These are phyloP conservation scores for Phalaenopsis hybrid DNA, from an alignment of 116 monocot species.

Conservation along the genomic window DNA sequence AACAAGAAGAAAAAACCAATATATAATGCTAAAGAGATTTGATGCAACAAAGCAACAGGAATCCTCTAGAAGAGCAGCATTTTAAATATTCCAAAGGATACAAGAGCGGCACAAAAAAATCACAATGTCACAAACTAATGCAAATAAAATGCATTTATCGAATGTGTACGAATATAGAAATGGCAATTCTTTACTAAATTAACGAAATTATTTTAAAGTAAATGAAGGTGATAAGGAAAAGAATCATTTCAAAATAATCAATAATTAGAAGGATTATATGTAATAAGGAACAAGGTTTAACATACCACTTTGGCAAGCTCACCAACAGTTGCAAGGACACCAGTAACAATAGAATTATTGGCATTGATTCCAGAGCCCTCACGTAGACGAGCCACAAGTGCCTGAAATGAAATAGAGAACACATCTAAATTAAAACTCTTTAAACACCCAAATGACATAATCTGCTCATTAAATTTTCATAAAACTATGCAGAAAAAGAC, in stretches of 20 bases:
- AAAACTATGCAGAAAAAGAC: not conserved
- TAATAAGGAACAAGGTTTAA: not conserved
- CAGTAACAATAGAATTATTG: conserved; percentile 75
- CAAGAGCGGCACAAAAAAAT: not conserved
- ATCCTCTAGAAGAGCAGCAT: not conserved
- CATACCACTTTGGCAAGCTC: conserved; percentile 92
- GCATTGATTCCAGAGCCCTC: conserved; percentile 72
- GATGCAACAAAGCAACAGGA: not conserved
- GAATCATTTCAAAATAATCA: not conserved
- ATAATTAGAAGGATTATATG: not conserved
- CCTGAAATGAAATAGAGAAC: conserved; percentile 33
- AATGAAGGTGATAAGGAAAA: not conserved
- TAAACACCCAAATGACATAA: not conserved
- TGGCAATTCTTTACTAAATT: not conserved
- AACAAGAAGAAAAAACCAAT: not conserved
- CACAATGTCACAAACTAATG: not conserved
- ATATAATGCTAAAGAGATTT: not conserved
- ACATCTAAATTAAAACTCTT: not conserved
- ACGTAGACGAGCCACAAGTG: conserved; percentile 66
- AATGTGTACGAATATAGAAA: not conserved
- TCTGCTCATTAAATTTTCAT: not conserved
- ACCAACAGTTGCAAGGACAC: conserved; percentile 93
- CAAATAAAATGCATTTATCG: not conserved
- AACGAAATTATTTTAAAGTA: not conserved
- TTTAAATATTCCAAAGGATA: not conserved